A percentile compares a stretch with the other conserved stretches of the same genome.
These are phyloP conservation scores for Phoma herbarum DNA, from an alignment of 2,329 filamentous ascomycete species.

Conservation along the genomic window DNA sequence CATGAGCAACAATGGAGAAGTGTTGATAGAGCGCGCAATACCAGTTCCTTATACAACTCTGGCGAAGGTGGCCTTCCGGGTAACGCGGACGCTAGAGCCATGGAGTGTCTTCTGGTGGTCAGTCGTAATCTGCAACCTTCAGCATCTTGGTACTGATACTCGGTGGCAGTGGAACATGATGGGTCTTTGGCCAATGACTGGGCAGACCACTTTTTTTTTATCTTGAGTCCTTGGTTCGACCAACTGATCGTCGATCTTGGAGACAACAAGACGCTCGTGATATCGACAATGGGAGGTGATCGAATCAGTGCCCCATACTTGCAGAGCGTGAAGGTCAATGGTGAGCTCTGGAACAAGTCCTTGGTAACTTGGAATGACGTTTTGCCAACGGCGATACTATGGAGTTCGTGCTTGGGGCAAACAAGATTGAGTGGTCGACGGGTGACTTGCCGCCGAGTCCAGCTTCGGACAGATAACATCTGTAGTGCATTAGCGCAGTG, in stretches of 20 bases:
- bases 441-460: conserved; percentile 68
- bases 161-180: conserved; percentile 44
- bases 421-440: background rate
- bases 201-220: conserved; percentile 75
- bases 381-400: conserved; percentile 67
- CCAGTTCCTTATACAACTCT: conserved; percentile 66
- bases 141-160: conserved; percentile 11
- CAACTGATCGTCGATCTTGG: conserved; percentile 68
- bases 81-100: conserved; percentile 75
- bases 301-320: conserved; percentile 64
- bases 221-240: conserved; percentile 57
- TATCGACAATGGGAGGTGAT: conserved; percentile 63
- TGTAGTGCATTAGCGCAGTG: background rate
- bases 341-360: conserved; percentile 66
- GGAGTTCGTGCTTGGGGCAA: conserved; percentile 61
- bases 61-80: conserved; percentile 69
- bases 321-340: conserved; percentile 72
- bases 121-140: conserved; percentile 9
- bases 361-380: conserved; percentile 74
- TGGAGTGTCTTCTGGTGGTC: conserved; percentile 70
- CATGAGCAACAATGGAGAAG: conserved; percentile 66
- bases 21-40: conserved; percentile 65
- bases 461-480: conserved; percentile 44
- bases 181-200: conserved; percentile 60
- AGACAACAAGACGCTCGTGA: conserved; percentile 61